These are phyloP conservation scores for Scutellaria baicalensis DNA, from an alignment of 257 asterid genomes.

Conservation along the genomic window DNA sequence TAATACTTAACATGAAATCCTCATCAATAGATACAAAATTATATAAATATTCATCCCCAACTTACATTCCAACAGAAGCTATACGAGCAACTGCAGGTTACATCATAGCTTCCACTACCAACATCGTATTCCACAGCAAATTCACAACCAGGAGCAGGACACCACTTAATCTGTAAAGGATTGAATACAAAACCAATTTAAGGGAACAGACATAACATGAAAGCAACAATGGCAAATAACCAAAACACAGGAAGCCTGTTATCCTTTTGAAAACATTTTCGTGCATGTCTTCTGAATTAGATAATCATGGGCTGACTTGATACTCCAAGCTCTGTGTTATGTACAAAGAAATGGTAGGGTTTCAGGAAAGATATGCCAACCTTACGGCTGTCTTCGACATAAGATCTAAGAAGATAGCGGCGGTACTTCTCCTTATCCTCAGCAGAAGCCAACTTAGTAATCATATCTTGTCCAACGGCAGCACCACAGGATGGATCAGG, in stretches of 20 bases:
- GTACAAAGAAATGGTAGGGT: constrained; percentile 1
- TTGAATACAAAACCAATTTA: neutral
- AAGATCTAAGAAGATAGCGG: constrained; percentile 87
- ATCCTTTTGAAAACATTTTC: constrained; percentile 5
- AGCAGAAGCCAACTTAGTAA: constrained; percentile 39
- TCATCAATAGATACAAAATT: constrained; percentile 2
- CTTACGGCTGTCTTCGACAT: constrained; percentile 91
- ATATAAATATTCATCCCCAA: constrained; percentile 17
- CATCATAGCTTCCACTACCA: constrained; percentile 96
- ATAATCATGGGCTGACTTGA: neutral
- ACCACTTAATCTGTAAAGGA: constrained; percentile 84
- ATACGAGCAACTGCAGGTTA: constrained; percentile 78
- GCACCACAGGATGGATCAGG: constrained; percentile 81
- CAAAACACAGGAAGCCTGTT: neutral
- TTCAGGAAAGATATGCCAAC: constrained; percentile 29
- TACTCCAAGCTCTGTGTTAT: neutral
- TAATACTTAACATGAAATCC: constrained; percentile 7
- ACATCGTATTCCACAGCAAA: constrained; percentile 78
- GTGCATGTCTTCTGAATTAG: neutral
- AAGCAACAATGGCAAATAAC: neutral
- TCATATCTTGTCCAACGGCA: constrained; percentile 86
- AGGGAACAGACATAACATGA: neutral
- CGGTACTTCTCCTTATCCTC: constrained; percentile 70
- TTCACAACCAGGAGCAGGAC: constrained; percentile 99
- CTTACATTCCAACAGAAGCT: constrained; percentile 99